A percentile compares a stretch with the other conserved stretches of the same genome.
phyloP scores from a whole-genome alignment of 139 green algal genomes.

The Haematococcus lacustris region DNA sequence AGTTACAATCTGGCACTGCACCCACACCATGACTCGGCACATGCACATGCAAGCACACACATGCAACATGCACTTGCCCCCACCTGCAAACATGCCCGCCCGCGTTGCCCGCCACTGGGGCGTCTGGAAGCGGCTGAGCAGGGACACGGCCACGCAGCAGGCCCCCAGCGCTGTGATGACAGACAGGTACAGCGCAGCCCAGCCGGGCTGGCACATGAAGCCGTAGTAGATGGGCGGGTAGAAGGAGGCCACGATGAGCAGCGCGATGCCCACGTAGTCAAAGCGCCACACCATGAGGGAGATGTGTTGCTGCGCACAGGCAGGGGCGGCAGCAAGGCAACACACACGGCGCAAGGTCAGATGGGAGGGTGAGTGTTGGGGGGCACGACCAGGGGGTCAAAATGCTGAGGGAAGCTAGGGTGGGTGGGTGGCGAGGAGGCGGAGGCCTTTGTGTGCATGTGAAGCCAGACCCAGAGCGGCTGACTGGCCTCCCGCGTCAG shows the following conservation, averaged over 20 bases:
- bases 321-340: background rate
- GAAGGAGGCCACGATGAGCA: conserved; percentile 94
- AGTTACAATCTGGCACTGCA: too few relatives aligned
- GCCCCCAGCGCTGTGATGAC: conserved; percentile 62
- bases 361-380: too few relatives aligned
- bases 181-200: conserved; percentile 63
- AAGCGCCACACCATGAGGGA: conserved; percentile 71
- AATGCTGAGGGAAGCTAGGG: too few relatives aligned
- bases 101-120: conserved; percentile 18
- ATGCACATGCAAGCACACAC: background rate
- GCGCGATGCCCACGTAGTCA: conserved; percentile 90
- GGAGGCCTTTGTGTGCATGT: too few relatives aligned
- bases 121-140: conserved; percentile 34
- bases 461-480: too few relatives aligned
- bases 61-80: background rate
- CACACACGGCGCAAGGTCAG: background rate
- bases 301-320: conserved; percentile 41
- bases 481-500: too few relatives aligned
- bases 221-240: conserved; percentile 88
- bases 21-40: background rate
- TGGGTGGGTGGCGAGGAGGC: too few relatives aligned
- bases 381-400: too few relatives aligned
- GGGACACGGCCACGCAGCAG: conserved; percentile 14
- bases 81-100: conserved; percentile 40
- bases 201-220: conserved; percentile 77